Evolutionary conservation across 306 rosid genomes (phyloP), one percentile per base, ranked within the genome.

Genomic region (Argentina anserina): DNA sequence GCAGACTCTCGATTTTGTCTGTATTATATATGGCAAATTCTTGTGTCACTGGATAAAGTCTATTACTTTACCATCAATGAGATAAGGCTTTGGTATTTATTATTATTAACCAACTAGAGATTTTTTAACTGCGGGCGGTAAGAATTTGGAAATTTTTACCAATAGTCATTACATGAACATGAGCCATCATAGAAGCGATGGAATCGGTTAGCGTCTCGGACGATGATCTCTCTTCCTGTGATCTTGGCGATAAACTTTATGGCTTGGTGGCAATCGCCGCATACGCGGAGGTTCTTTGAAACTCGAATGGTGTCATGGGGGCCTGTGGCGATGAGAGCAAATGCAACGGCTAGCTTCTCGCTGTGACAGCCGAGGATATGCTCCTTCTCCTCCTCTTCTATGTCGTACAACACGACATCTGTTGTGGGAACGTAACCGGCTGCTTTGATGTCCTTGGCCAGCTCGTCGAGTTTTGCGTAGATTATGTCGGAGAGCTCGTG

Each of bases 331-430:
- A 91, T 87, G 42, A 87, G 78, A 47, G 88, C 90, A 76, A 88
- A 89, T 62, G 95, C 95, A 84, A 89, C 56, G 41, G 97, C 95
- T 50, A 91, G 69, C 73, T 88, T 89, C 81, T 89, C 95, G 62
- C 92, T 89, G 69, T 91, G 97, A 67, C 81, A 84, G 39, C 95
- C 85, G 55, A 89, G 92, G 65, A 77, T 79, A 67, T 87, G 85
- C 71, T 90, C 90, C 73, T 88, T 90, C 78, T 90, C 88, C 76
- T 90, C 96, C 72, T 90, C 90, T 79, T 90, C 90, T 71, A 88
- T 80, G 71, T 90, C 93, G 65, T 88, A 90, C 59, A 90, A 81
- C 67, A 84, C 92, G 73, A 85, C 84, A 26, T 91, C 97, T 33
- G 92, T 88, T 31, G 90, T 91, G 0, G 97, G 97, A 31, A 67